phyloP scores from a whole-genome alignment of 805 yeast genomes.

The Zygosaccharomyces gambellarensis region DNA sequence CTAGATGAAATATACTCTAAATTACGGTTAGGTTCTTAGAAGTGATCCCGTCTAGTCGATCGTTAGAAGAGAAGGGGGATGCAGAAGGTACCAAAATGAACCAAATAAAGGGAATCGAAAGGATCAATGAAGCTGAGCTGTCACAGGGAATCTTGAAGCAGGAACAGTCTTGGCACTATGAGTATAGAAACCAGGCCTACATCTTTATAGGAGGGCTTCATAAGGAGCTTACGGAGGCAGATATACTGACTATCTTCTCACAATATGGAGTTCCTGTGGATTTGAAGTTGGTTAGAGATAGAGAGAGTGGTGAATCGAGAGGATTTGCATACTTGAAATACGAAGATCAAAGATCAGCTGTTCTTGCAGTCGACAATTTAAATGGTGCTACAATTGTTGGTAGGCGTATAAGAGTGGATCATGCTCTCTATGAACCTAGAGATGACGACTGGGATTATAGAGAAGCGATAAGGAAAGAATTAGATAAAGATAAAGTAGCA shows the following conservation, averaged over 20 bases:
- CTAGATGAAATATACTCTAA: no score
- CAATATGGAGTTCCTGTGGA: conserved; percentile 87
- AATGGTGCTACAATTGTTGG: conserved; percentile 61
- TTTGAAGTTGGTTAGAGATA: conserved; percentile 62
- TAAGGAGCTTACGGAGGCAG: conserved; percentile 62
- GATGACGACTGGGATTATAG: conserved; percentile 49
- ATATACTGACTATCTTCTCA: conserved; percentile 71
- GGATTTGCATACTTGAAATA: conserved; percentile 83
- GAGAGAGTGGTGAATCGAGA: conserved; percentile 55
- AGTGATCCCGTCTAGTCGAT: background rate
- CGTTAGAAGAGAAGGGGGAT: background rate
- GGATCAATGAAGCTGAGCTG: conserved; percentile 63
- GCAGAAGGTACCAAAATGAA: conserved; percentile 10
- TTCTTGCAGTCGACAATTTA: conserved; percentile 83
- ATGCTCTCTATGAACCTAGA: conserved; percentile 55
- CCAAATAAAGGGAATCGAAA: conserved; percentile 41
- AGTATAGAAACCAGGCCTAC: conserved; percentile 70
- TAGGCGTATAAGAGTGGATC: conserved; percentile 58
- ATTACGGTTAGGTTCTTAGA: background rate
- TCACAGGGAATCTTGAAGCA: conserved; percentile 48
- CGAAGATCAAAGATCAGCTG: conserved; percentile 73
- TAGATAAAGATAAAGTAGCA: conserved; percentile 26
- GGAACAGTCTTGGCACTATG: conserved; percentile 84
- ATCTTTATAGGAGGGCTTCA: conserved; percentile 74
- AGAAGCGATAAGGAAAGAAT: conserved; percentile 33